Base-by-base conservation (phyloP, 257 asterid species). In the Forsythia viridissima region DNA sequence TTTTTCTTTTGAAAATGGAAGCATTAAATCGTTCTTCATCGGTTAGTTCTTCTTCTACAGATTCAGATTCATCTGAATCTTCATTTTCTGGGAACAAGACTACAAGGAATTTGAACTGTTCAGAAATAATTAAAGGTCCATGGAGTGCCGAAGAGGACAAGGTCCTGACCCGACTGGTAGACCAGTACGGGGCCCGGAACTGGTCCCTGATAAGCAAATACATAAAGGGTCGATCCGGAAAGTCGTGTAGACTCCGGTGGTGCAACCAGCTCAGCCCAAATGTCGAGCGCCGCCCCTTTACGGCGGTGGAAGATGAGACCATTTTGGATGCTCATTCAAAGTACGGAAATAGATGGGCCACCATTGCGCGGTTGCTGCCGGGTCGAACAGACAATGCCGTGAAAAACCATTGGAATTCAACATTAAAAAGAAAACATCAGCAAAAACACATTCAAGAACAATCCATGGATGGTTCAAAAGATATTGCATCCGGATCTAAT, bases 321-420 rank as follows among this genome's bases (percentile, higher is more conserved):
- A 88, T 88, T 0, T 72, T 86, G 10, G 85, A 83, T 73, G 92
- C 89, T 20, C 92, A 88, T 66, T 85, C 84, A 37, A 73, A 41
- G 61, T 78, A 80, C 79, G 92, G 92, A 5, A 88, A 88, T 74
- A 86, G 77, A 48, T 88, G 92, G 92, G 90, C 92, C 71, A 75
- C 87, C 74, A 88, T 88, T 57, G 90, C 90, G 67, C 77, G 90
- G 0, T 70, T 88, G 11, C 80, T 88, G 0, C 77, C 87, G 36
- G 92, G 87, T 7, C 88, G 92, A 4, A 88, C 92, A 6, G 92
- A 88, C 51, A 88, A 88, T 85, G 90, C 92, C 16, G 72, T 88
- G 20, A 88, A 88, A 76, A 88, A 88, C 67, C 92, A 84, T 79
- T 88, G 92, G 92, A 88, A 88, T 83, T 86, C 90, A 5, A 84